phyloP scores from a whole-genome alignment of 1,139 yeast genomes.

The Yamadazyma pseudoaaseri region DNA sequence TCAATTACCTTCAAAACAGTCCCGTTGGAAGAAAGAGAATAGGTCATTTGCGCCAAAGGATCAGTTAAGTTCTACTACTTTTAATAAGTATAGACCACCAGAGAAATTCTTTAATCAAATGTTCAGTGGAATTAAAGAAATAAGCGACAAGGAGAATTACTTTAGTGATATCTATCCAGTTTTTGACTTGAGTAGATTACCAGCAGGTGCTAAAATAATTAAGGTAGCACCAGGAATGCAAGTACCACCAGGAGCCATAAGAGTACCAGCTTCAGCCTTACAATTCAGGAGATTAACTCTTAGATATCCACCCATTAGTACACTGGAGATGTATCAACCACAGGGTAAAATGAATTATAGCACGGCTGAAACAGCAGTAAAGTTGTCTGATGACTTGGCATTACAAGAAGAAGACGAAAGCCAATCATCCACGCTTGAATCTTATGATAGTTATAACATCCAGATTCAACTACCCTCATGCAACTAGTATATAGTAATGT shows the following conservation, averaged over 20 bases:
- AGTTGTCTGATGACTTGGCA: no score
- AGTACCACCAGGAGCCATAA: constrained; percentile 21
- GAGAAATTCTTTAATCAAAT: not conserved
- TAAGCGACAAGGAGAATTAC: not conserved
- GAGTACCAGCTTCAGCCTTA: constrained; percentile 3
- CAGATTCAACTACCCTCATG: constrained; percentile 20
- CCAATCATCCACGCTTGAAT: constrained; percentile 14
- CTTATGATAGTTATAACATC: constrained; percentile 19
- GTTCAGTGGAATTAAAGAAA: not conserved
- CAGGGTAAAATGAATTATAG: not conserved
- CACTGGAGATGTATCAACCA: not conserved
- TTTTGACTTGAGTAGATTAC: constrained; percentile 7
- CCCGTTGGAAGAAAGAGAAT: no score
- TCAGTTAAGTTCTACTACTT: no score
- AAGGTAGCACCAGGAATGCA: constrained; percentile 23
- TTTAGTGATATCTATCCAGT: constrained; percentile 2
- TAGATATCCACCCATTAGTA: not conserved
- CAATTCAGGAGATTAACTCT: not conserved
- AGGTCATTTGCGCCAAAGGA: no score
- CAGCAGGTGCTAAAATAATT: constrained; percentile 17
- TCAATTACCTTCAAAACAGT: no score
- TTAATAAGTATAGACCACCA: not conserved
- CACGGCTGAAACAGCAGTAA: not conserved
- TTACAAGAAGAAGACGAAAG: constrained; percentile 2
- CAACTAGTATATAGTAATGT: constrained; percentile 1